Conservation (phyloP, 768 basidiomycete genomes). For the Glaciozyma martinii region DNA sequence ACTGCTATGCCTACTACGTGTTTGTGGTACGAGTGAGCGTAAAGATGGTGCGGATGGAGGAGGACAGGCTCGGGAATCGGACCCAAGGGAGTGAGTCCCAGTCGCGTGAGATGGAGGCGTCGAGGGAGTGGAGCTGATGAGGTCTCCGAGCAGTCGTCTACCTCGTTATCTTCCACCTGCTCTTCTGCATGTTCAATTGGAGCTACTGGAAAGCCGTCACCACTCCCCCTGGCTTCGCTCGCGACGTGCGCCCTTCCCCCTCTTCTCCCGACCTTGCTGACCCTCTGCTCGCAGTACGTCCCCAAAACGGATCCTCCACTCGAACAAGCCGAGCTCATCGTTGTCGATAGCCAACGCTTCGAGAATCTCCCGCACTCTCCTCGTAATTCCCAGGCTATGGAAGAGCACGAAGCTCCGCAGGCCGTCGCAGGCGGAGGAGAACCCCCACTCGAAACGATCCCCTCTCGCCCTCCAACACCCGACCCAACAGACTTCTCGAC, state of each 20-base stretch:
- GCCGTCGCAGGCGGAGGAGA: too few relatives aligned
- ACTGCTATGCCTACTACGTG: conserved; percentile 26
- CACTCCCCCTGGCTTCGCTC: conserved; percentile 24
- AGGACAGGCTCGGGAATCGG: conserved; percentile 7
- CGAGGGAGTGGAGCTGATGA: not conserved
- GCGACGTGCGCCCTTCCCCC: conserved; percentile 6
- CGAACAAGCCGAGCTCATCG: conserved; percentile 19
- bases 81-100: conserved; percentile 18
- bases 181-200: conserved; percentile 28
- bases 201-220: conserved; percentile 13
- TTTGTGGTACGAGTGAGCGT: conserved; percentile 25
- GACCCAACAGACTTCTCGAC: not conserved
- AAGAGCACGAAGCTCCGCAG: too few relatives aligned
- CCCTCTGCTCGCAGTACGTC: conserved; percentile 9
- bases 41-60: conserved; percentile 19
- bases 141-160: conserved; percentile 13
- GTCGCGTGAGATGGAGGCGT: not conserved
- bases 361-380: not conserved
- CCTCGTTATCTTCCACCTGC: conserved; percentile 25
- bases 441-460: too few relatives aligned
- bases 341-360: conserved; percentile 15
- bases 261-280: not conserved
- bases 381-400: too few relatives aligned
- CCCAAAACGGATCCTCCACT: conserved; percentile 20
- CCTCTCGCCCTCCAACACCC: too few relatives aligned